Evolutionary conservation across 768 basidiomycete species (phyloP).

Genomic region (Kwoniella pini): DNA sequence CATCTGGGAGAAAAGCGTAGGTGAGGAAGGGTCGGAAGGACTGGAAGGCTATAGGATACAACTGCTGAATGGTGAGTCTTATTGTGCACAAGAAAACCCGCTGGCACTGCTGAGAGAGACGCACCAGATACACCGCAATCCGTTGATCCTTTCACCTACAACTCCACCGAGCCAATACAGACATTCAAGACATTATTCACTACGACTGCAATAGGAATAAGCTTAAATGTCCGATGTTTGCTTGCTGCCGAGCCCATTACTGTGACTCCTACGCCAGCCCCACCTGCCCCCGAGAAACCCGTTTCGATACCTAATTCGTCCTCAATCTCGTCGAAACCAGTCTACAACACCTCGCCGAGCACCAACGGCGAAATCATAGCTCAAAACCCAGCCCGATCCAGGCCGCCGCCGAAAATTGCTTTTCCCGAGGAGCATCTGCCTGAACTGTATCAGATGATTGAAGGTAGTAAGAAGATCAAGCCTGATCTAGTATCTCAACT

Average conservation of each 20-base stretch:
- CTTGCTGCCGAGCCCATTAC: constrained; percentile 21
- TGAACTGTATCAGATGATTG: constrained; percentile 40
- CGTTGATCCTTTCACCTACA: constrained; percentile 51
- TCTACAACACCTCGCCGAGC: not conserved
- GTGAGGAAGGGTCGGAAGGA: constrained; percentile 67
- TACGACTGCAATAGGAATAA: constrained; percentile 27
- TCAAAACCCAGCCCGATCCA: not conserved
- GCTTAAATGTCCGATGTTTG: constrained; percentile 29
- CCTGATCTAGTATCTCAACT: constrained; percentile 41
- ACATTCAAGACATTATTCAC: constrained; percentile 31
- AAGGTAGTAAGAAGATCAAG: constrained; percentile 43
- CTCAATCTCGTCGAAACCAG: constrained; percentile 5
- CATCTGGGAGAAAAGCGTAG: constrained; percentile 71
- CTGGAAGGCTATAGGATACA: constrained; percentile 76
- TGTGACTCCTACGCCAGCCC: not conserved
- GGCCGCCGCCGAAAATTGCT: constrained; percentile 35
- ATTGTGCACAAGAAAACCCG: no score
- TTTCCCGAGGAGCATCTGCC: constrained; percentile 43
- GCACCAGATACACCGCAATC: constrained; percentile 41
- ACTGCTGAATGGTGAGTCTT: constrained; percentile 73
- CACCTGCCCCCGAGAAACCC: not conserved
- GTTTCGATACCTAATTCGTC: constrained; percentile 5
- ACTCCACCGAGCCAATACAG: constrained; percentile 26
- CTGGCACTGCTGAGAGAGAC: not conserved
- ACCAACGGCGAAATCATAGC: not conserved